phyloP scores from a whole-genome alignment of 2,329 filamentous ascomycete genomes.

The Trichoderma afroharzianum region DNA sequence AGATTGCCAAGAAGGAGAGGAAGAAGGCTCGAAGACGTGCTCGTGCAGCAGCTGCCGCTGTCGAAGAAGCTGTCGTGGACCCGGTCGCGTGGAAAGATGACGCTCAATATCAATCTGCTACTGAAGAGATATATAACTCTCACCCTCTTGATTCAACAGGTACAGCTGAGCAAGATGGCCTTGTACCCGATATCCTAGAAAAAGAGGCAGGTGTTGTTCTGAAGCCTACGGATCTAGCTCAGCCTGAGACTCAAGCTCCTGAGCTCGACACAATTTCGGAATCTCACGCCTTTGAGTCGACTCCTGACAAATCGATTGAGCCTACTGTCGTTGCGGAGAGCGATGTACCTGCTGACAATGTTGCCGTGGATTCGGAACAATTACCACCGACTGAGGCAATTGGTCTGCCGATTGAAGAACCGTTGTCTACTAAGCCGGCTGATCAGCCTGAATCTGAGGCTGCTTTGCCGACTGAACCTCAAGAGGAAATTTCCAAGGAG shows the following conservation, averaged over 20 bases:
- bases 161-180: not conserved
- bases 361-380: not conserved
- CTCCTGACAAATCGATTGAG: not conserved
- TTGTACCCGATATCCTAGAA: not conserved
- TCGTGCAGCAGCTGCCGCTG: constrained; percentile 17
- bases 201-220: not conserved
- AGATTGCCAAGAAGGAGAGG: constrained; percentile 30
- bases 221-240: not conserved
- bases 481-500: not conserved
- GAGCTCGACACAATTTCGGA: not conserved
- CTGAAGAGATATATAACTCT: not conserved
- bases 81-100: not conserved
- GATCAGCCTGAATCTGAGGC: not conserved
- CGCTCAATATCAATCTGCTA: not conserved
- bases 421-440: constrained; percentile 5
- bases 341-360: not conserved
- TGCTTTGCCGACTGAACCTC: not conserved
- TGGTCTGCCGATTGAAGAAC: constrained; percentile 8
- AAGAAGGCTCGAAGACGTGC: constrained; percentile 34
- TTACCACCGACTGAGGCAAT: constrained; percentile 3
- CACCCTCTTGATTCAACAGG: not conserved
- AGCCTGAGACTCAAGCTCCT: not conserved
- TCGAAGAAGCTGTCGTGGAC: not conserved
- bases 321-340: not conserved
- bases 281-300: not conserved